phyloP scores from a whole-genome alignment of 148 eudicot species.

The Rheum nobile region DNA sequence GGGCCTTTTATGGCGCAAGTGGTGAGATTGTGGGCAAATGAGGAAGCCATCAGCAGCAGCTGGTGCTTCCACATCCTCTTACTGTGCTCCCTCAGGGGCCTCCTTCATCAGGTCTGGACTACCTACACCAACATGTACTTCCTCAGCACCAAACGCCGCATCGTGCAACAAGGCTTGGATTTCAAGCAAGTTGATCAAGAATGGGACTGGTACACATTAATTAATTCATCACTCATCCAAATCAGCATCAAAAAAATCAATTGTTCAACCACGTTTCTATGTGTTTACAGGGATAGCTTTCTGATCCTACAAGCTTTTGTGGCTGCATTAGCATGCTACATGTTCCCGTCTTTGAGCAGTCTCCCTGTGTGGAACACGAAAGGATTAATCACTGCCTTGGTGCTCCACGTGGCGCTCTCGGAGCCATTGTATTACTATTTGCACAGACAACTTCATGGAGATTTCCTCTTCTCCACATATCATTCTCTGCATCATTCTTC shows the following conservation, averaged over 20 bases:
- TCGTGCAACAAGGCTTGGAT: slow-evolving; percentile 44
- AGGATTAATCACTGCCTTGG: slow-evolving; percentile 33
- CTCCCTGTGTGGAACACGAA: slow-evolving; percentile 36
- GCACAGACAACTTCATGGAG: slow-evolving; percentile 46
- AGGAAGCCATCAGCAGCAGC: slow-evolving; percentile 20
- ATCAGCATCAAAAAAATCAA: too few relatives aligned
- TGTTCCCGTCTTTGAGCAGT: slow-evolving; percentile 27
- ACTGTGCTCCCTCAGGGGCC: slow-evolving; percentile 33
- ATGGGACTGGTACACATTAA: slow-evolving; percentile 85
- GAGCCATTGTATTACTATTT: slow-evolving; percentile 68
- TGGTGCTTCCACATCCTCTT: slow-evolving; percentile 61
- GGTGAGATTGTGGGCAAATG: slow-evolving; percentile 33
- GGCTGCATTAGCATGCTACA: slow-evolving; percentile 26
- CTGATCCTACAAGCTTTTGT: slow-evolving; percentile 51
- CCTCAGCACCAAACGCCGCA: slow-evolving; percentile 43
- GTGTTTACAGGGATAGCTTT: slow-evolving; percentile 75
- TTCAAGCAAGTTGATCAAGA: slow-evolving; percentile 77
- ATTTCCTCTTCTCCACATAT: slow-evolving; percentile 33
- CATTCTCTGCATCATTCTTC: slow-evolving; percentile 74
- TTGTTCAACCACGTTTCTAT: slow-evolving; percentile 13
- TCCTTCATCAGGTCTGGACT: slow-evolving; percentile 43
- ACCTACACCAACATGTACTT: slow-evolving; percentile 50
- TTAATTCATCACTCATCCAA: too few relatives aligned
- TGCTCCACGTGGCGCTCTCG: slow-evolving; percentile 53
- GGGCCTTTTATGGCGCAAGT: slow-evolving; percentile 56